phyloP scores from a whole-genome alignment of 306 rosid genomes.

The Arachis stenosperma region DNA sequence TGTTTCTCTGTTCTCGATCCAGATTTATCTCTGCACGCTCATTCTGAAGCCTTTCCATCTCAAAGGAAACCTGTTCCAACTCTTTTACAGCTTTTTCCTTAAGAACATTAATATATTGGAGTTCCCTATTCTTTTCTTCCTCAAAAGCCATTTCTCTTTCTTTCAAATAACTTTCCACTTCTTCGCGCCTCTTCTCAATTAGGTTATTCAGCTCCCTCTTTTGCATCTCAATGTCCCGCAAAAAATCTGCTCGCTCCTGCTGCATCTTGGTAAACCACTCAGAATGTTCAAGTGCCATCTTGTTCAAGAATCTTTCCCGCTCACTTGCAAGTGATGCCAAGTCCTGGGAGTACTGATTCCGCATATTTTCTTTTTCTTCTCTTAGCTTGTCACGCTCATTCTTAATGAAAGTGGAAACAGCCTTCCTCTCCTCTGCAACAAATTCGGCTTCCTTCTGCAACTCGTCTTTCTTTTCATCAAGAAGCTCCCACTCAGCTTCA shows the following conservation, averaged over 20 bases:
- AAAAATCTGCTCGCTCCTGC: constrained; percentile 83
- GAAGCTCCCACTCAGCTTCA: constrained; percentile 94
- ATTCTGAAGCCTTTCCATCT: constrained; percentile 76
- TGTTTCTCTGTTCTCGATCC: constrained; percentile 84
- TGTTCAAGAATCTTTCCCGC: constrained; percentile 85
- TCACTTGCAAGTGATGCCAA: constrained; percentile 68
- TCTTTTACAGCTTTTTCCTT: constrained; percentile 76
- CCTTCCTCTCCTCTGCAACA: constrained; percentile 70
- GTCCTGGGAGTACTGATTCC: constrained; percentile 66
- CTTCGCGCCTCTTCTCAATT: constrained; percentile 87
- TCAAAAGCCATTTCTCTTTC: constrained; percentile 75
- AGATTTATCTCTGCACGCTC: constrained; percentile 79
- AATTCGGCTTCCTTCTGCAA: constrained; percentile 65
- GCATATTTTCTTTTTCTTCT: constrained; percentile 70
- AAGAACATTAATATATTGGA: constrained; percentile 60
- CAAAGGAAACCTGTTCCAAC: constrained; percentile 71
- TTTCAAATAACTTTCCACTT: constrained; percentile 77
- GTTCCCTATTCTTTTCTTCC: constrained; percentile 75
- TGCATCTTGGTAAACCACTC: constrained; percentile 90
- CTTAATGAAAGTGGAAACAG: constrained; percentile 66
- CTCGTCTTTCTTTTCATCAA: constrained; percentile 89
- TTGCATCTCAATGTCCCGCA: constrained; percentile 78
- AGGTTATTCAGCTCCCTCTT: constrained; percentile 76
- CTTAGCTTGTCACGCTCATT: constrained; percentile 77
- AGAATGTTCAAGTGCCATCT: constrained; percentile 78